Evolutionary conservation across 1,284 basidiomycete species (phyloP), one percentile per base, ranked within the genome.

Genomic region (Cutaneotrichosporon sp.): DNA sequence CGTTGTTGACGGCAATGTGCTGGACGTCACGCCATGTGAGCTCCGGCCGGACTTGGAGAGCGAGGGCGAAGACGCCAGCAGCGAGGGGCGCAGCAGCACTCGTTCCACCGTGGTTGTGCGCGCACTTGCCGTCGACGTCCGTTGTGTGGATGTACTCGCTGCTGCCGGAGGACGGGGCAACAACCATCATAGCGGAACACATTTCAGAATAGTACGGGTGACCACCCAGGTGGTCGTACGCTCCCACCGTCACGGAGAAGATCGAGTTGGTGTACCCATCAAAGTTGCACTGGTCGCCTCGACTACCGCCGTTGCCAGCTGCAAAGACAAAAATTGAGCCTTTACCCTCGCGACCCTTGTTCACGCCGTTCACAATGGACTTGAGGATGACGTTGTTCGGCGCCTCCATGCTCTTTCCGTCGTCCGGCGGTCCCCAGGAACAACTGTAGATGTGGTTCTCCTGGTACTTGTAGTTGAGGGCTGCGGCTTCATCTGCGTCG

Each of bases 251-350:
- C 50, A 98, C 85, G 5, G 88, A 91, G 76, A 92, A 97, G 60
- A 97, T 96, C 61, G 87, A 90, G 71, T 98, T 98, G 29, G 96
- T 99, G 74, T 98, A 99, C 6, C 96, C 96, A 64, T 98, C 96
- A 71, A 99, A 98, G 75, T 99, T 99, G 79, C 96, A 99, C 76
- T 98, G 96, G 70, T 99, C 96, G 27, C 88, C 90, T 47, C 81
- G 81, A 3, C 83, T 82, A 22, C 90, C 96, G 20, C 96, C 96
- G 70, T 98, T 99, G 1, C 96, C 96, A 54, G 91, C 93, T 1
- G 96, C 96, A 72, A 98, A 99, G 32, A 99, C 96, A 66, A 89
- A 98, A 59, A 99, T 79, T 37, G 87, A 91, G 3, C 96, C 96
- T 67, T 89, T 91, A 20, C 93, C 92, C 37, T 77, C 81, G 45